These are phyloP conservation scores for Aphanomyces euteiches DNA, from an alignment of 352 stramenopile species.

Conservation along the genomic window DNA sequence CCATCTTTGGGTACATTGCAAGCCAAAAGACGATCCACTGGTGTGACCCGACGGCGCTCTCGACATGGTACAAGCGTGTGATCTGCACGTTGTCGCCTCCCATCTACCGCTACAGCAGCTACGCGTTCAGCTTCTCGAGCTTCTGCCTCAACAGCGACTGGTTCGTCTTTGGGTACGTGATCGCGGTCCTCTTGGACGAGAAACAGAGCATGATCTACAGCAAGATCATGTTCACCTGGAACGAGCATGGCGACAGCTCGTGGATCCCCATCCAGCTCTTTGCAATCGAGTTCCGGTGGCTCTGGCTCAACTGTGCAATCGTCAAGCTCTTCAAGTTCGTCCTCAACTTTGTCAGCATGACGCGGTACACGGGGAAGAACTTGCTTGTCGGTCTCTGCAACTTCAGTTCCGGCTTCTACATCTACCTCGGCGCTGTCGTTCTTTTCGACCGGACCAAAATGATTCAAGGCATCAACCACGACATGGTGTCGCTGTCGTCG, in stretches of 20 bases:
- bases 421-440: conserved; percentile 14
- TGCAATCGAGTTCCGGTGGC: conserved; percentile 19
- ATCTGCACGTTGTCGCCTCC: conserved; percentile 8
- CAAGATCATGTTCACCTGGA: conserved; percentile 1
- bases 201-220: conserved; percentile 23
- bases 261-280: neutral
- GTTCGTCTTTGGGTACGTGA: conserved; percentile 21
- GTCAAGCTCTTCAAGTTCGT: conserved; percentile 21
- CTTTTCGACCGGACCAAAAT: conserved; percentile 1
- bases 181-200: conserved; percentile 19
- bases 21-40: conserved; percentile 25
- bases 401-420: conserved; percentile 15
- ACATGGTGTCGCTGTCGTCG: neutral
- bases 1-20: neutral
- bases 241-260: neutral
- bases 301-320: conserved; percentile 27
- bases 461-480: conserved; percentile 10
- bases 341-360: conserved; percentile 6
- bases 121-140: conserved; percentile 12
- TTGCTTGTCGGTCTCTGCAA: conserved; percentile 19
- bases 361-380: conserved; percentile 14
- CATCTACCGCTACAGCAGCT: conserved; percentile 4
- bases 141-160: conserved; percentile 29
- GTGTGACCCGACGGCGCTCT: conserved; percentile 7
- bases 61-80: conserved; percentile 13